A percentile compares a stretch with the other conserved stretches of the same genome.
Evolutionary conservation across 2,329 filamentous ascomycete genomes (phyloP).

Genomic region (Malbranchea cinnamomea): DNA sequence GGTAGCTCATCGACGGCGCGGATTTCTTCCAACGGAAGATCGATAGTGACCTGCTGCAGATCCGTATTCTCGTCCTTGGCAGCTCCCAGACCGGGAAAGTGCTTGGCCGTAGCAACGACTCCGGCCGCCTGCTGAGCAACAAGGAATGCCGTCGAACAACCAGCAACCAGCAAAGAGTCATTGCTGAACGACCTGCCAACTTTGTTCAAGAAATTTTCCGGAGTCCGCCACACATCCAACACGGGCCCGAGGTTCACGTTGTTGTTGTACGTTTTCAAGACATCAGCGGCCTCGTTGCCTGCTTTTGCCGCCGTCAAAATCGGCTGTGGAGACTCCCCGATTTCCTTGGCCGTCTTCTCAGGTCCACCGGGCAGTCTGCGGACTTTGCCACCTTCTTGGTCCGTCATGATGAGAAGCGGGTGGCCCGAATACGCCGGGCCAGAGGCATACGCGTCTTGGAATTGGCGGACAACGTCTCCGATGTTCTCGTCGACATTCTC

Average conservation of each 20-base stretch:
- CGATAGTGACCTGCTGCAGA: constrained; percentile 14
- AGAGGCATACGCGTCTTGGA: constrained; percentile 14
- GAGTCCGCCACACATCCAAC: constrained; percentile 15
- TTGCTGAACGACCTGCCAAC: constrained; percentile 16
- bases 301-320: constrained; percentile 11
- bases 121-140: constrained; percentile 11
- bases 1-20: constrained; percentile 14
- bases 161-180: constrained; percentile 11
- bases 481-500: constrained; percentile 17
- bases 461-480: constrained; percentile 9
- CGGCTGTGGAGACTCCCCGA: constrained; percentile 13
- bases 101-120: constrained; percentile 16
- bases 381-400: constrained; percentile 19
- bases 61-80: constrained; percentile 17
- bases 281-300: constrained; percentile 13
- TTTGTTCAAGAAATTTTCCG: constrained; percentile 15
- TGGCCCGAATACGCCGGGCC: constrained; percentile 12
- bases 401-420: constrained; percentile 19
- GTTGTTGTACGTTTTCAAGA: constrained; percentile 9
- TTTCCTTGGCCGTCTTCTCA: constrained; percentile 13
- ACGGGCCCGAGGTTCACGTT: constrained; percentile 18
- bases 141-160: constrained; percentile 14
- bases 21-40: constrained; percentile 12
- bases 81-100: constrained; percentile 18
- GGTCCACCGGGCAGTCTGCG: constrained; percentile 16